Evolutionary conservation across 2,329 filamentous ascomycete genomes (phyloP).

Genomic region (Didymella pomorum): DNA sequence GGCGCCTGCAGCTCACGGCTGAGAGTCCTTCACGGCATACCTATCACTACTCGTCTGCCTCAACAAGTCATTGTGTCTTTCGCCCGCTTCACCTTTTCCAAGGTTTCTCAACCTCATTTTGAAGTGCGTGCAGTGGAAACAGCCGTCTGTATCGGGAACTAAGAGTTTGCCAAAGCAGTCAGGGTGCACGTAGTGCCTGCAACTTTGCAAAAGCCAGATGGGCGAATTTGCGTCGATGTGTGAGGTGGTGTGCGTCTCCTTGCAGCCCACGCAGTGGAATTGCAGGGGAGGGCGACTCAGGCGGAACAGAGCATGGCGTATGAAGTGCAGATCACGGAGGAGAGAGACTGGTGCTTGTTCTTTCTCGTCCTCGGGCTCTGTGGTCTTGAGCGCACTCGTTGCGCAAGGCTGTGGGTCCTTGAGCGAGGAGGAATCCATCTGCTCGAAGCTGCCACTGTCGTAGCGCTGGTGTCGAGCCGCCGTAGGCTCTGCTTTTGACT

Average conservation of each 20-base stretch:
- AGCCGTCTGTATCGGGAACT: not conserved
- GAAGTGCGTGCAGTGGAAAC: not conserved
- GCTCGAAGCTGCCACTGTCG: slow-evolving; percentile 10
- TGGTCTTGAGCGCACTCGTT: not conserved
- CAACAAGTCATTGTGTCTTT: not conserved
- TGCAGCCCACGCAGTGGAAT: slow-evolving; percentile 4
- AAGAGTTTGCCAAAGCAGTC: not conserved
- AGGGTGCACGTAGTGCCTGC: slow-evolving; percentile 2
- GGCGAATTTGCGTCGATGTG: not conserved
- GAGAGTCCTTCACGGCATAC: not conserved
- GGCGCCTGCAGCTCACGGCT: not conserved
- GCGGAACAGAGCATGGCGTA: not conserved
- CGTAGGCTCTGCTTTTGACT: not conserved
- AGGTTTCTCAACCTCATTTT: not conserved
- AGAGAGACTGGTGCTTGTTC: not conserved
- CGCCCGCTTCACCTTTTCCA: not conserved
- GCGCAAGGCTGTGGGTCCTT: not conserved
- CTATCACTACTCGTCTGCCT: not conserved
- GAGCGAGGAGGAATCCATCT: not conserved
- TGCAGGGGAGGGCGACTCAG: not conserved
- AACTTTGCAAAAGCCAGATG: slow-evolving; percentile 5
- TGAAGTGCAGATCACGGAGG: not conserved
- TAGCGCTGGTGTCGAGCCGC: not conserved
- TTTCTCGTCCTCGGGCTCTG: not conserved
- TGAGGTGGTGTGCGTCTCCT: not conserved